Evolutionary conservation across 2,329 filamentous ascomycete genomes (phyloP).

Genomic region (Dothistroma pini): DNA sequence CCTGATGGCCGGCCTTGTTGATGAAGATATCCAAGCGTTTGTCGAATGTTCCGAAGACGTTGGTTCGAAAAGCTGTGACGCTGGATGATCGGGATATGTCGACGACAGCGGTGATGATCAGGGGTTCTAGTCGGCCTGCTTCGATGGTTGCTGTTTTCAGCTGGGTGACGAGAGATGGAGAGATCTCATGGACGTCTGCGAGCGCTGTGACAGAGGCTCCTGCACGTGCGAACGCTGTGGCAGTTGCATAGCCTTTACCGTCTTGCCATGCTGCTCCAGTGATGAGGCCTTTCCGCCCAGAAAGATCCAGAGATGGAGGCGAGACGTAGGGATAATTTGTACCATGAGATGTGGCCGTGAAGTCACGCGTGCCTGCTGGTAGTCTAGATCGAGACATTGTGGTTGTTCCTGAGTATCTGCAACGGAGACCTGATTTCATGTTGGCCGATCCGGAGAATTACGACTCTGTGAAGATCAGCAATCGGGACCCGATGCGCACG

Average conservation of each 20-base stretch:
- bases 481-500: neutral
- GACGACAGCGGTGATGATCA: neutral
- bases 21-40: constrained; percentile 35
- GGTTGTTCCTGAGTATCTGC: neutral
- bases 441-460: neutral
- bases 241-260: constrained; percentile 38
- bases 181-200: neutral
- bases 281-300: constrained; percentile 36
- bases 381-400: neutral
- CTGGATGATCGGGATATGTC: neutral
- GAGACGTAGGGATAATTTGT: constrained; percentile 9
- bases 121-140: neutral
- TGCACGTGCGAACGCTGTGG: constrained; percentile 33
- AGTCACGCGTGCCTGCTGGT: constrained; percentile 6
- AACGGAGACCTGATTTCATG: neutral
- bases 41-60: constrained; percentile 19
- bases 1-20: constrained; percentile 35
- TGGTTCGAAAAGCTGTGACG: neutral
- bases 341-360: constrained; percentile 4
- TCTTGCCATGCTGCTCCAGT: constrained; percentile 34
- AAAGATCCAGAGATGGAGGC: constrained; percentile 4
- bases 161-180: neutral
- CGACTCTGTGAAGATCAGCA: neutral
- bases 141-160: neutral
- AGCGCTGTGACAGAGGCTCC: constrained; percentile 39